Evolutionary conservation across 2,329 filamentous ascomycete genomes (phyloP).

Genomic region (Herpotrichia juniperi): DNA sequence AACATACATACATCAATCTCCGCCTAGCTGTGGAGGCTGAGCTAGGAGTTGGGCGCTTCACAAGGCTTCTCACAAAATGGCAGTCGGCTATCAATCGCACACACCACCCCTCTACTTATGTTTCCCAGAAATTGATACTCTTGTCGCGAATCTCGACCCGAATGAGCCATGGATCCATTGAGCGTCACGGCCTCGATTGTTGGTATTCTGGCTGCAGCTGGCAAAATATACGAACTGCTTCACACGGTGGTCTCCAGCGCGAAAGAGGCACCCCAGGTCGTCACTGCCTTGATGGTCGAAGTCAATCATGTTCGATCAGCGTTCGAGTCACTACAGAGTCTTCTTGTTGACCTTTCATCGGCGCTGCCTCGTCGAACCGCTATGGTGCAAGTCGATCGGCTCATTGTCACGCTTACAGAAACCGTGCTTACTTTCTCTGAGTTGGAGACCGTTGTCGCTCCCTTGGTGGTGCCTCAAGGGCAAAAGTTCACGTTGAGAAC

Average conservation of each 20-base stretch:
- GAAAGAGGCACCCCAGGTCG: constrained; percentile 10
- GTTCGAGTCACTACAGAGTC: constrained; percentile 4
- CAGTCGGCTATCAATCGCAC: too few relatives aligned
- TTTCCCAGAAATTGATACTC: too few relatives aligned
- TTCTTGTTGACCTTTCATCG: constrained; percentile 5
- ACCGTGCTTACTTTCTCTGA: constrained; percentile 6
- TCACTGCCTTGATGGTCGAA: constrained; percentile 3
- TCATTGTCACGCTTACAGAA: constrained; percentile 11
- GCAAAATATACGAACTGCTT: constrained; percentile 3
- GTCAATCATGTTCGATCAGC: constrained; percentile 4
- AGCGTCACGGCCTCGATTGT: constrained; percentile 13
- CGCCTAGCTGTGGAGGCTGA: not conserved
- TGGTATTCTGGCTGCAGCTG: constrained; percentile 10
- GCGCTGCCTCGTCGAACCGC: constrained; percentile 8
- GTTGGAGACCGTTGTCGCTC: constrained; percentile 5
- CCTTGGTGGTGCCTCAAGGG: not conserved
- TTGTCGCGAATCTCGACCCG: too few relatives aligned
- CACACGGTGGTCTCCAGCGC: constrained; percentile 2
- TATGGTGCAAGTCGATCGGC: constrained; percentile 7
- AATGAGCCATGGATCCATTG: constrained; percentile 16
- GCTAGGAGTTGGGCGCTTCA: too few relatives aligned
- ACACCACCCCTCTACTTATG: too few relatives aligned
- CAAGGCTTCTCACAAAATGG: too few relatives aligned
- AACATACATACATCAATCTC: not conserved
- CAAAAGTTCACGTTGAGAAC: not conserved